phyloP scores from a whole-genome alignment of 345 rosid species.

The Rhizophora mangle region DNA sequence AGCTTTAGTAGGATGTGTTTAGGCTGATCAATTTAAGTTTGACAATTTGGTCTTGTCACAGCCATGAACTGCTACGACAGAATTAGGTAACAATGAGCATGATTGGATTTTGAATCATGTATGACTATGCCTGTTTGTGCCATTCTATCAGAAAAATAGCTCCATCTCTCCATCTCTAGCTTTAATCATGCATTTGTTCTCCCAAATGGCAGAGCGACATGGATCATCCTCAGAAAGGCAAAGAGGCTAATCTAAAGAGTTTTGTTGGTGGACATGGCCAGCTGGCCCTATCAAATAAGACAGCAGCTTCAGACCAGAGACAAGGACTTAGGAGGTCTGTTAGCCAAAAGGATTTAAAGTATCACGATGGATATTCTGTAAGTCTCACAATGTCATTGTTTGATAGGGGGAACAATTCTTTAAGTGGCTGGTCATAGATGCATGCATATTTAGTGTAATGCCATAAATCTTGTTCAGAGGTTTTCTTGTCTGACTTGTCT shows the following conservation, averaged over 20 bases:
- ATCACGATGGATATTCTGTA: constrained; percentile 83
- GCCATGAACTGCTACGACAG: no score
- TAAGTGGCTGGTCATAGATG: not conserved
- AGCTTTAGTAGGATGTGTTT: not conserved
- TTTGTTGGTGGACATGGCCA: constrained; percentile 35
- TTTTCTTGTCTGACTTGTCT: constrained; percentile 5
- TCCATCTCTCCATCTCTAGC: not conserved
- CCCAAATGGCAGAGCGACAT: constrained; percentile 63
- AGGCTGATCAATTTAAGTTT: not conserved
- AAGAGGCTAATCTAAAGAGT: constrained; percentile 35
- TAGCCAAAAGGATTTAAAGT: constrained; percentile 69
- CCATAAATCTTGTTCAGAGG: not conserved
- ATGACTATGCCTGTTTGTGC: not conserved
- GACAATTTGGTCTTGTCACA: no score
- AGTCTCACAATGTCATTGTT: constrained; percentile 28
- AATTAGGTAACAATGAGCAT: no score
- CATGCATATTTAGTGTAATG: not conserved
- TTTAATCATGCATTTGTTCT: constrained; percentile 11
- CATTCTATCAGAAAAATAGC: not conserved
- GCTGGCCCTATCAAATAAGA: constrained; percentile 33
- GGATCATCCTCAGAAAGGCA: constrained; percentile 42
- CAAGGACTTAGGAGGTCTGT: constrained; percentile 61
- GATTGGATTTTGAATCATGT: no score
- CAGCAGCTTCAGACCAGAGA: constrained; percentile 39
- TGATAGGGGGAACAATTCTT: constrained; percentile 2